Evolutionary conservation across 805 yeast species (phyloP).

Genomic region (Ogataea dorogensis): DNA sequence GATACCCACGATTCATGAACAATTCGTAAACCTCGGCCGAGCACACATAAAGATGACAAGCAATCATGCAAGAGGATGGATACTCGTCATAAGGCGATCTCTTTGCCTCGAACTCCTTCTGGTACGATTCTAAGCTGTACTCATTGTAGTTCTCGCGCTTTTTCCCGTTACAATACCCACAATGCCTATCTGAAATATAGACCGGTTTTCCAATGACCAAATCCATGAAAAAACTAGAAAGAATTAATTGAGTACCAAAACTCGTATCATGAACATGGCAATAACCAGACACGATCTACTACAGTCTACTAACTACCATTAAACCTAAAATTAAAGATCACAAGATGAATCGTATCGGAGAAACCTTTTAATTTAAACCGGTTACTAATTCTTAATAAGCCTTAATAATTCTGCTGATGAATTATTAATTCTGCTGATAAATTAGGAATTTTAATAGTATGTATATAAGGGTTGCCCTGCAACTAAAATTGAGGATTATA

Average conservation of each 20-base stretch:
- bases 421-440: slow-evolving; percentile 1
- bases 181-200: slow-evolving; percentile 44
- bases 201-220: slow-evolving; percentile 20
- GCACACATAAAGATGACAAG: slow-evolving; percentile 22
- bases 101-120: slow-evolving; percentile 9
- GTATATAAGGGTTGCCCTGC: too few species aligned
- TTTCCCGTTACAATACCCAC: slow-evolving; percentile 73
- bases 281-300: neutral
- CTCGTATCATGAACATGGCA: too few species aligned
- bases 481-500: too few species aligned
- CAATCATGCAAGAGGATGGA: slow-evolving; percentile 28
- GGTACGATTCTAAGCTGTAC: slow-evolving; percentile 38
- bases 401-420: too few species aligned
- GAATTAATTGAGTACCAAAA: too few species aligned
- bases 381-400: too few species aligned
- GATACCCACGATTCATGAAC: slow-evolving; percentile 69
- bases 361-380: too few species aligned
- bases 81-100: slow-evolving; percentile 12
- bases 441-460: neutral
- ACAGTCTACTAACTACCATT: neutral
- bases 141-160: slow-evolving; percentile 34
- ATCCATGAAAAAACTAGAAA: slow-evolving; percentile 10
- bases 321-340: too few species aligned
- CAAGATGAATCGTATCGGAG: too few species aligned
- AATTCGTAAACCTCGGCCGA: slow-evolving; percentile 55